A percentile compares a stretch with the other conserved stretches of the same genome.
phyloP scores from a whole-genome alignment of 108 stramenopile species.

The Pelagomonas calceolata region DNA sequence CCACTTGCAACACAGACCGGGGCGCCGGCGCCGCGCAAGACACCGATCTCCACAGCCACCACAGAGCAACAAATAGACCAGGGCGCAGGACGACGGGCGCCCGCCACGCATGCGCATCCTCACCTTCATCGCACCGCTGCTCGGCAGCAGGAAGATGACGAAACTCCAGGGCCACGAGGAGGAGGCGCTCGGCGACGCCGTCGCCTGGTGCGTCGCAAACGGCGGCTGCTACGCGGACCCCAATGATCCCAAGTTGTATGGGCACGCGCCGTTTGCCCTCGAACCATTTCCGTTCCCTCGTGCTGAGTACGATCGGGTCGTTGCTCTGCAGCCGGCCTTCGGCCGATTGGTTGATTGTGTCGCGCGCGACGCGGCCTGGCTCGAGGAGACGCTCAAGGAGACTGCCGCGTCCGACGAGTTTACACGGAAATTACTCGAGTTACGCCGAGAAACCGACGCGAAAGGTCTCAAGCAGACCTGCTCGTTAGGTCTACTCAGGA shows the following conservation, averaged over 20 bases:
- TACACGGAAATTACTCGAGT: slow-evolving; percentile 63
- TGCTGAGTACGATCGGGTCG: slow-evolving; percentile 46
- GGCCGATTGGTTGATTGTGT: slow-evolving; percentile 73
- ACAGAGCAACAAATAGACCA: too few relatives aligned
- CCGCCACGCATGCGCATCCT: too few relatives aligned
- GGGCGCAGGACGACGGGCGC: too few relatives aligned
- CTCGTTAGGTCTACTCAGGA: slow-evolving; percentile 72
- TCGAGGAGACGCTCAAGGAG: slow-evolving; percentile 30
- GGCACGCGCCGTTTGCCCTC: slow-evolving; percentile 73
- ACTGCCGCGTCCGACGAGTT: slow-evolving; percentile 63
- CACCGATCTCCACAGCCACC: too few relatives aligned
- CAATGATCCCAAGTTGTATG: slow-evolving; percentile 27
- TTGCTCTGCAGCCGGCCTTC: slow-evolving; percentile 53
- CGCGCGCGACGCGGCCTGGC: slow-evolving; percentile 63
- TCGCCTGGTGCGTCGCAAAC: background rate
- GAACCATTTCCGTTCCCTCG: slow-evolving; percentile 64
- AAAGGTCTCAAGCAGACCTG: slow-evolving; percentile 42
- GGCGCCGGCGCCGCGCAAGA: too few relatives aligned
- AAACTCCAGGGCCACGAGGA: too few relatives aligned
- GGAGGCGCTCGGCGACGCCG: background rate
- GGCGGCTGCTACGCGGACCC: slow-evolving; percentile 1
- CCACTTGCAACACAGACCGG: too few relatives aligned
- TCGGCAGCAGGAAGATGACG: too few relatives aligned
- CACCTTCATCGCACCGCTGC: too few relatives aligned
- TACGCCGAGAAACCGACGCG: slow-evolving; percentile 53